Base-by-base conservation (phyloP, 352 stramenopile species). In the Globisporangium solare region DNA sequence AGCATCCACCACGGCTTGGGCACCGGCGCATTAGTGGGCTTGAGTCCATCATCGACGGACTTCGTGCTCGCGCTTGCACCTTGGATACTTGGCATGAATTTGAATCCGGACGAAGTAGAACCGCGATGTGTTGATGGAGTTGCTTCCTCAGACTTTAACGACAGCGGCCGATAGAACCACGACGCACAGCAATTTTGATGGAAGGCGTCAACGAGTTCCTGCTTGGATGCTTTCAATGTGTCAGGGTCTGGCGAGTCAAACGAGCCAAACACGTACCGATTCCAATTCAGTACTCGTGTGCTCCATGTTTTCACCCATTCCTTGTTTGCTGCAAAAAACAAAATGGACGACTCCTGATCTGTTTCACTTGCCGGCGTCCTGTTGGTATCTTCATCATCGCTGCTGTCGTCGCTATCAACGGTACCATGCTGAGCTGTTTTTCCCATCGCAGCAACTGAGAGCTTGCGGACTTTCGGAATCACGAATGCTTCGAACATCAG, bases 271-370 rank as follows among this genome's bases (percentile, higher is more conserved):
- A 90, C 77, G 51, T 76, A 81, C 13, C 80, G 71, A 56, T 86
- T 88, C 80, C 80, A 90, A 47, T 90, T 90, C 13, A 88, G 54
- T 22, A 90, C 32, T 57, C 77, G 83, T 0, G 58, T 46, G 12
- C 73, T 62, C 80, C 80, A 90, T 20, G 58, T 59, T 15, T 86
- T 70, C 24, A 85, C 64, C 6, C 84, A 63, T 10, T 72, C 51
- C 54, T 73, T 77, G 47, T 69, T 69, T n/a, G 71, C 63, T 6
- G 80, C 70, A 24, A 87, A 88, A 41, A 88, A 66, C 0, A 86
- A 59, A 1, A 82, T 58, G 17, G 76, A 69, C 31, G 64, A 64
- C 43, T 20, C 41, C 14, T 27, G 6, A 35, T 3, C 22, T 18
- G 39, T 4, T 60, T 22, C 52, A 55, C 6, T 63, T 61, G 6